Base-by-base conservation (phyloP, 2,329 filamentous ascomycete species). In the Neoscytalidium dimidiatum region DNA sequence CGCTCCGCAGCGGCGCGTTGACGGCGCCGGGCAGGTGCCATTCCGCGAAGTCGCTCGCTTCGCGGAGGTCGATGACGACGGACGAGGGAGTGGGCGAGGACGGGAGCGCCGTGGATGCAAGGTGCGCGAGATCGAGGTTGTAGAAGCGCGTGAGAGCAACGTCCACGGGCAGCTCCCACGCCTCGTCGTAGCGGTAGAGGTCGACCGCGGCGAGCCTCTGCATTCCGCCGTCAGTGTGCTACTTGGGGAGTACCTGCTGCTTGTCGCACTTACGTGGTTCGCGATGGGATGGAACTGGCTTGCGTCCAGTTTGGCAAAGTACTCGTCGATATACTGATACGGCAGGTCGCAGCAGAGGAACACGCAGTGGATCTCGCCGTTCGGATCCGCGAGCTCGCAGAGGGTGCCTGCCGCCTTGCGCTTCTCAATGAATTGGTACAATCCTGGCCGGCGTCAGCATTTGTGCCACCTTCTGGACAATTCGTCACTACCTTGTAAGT, bases 301-400 rank as follows among this genome's bases (percentile, higher is more conserved):
- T 1, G 77, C 68, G 1, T 78, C 81, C 11, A 88, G 75, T 68
- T 86, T 87, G 28, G 83, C 78, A 68, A 87, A 88, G 69, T 88
- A 88, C 68, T 85, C 84, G 26, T 81, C 77, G 49, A 88, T 81
- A 66, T 88, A 88, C 70, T 88, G 86, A 67, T 89, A 88, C 0
- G 87, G 87, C 28, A 89, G 68, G 64, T 89, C 87, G 65, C 86
- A 88, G 74, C 86, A 89, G 3, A 88, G 72, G 71, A 89, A 89
- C 0, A 86, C 85, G 51, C 83, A 86, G 66, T 83, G 79, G 1
- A 84, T 77, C 57, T 80, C 74, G 1, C 83, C 83, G n/a, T 33
- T 46, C 33, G 82, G 78, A 0, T 80, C 81, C 0, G 79, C 77
- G 1, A 87, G 72, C 9, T 82, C 75, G 0, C 71, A 38, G 13